phyloP scores from a whole-genome alignment of 2,329 filamentous ascomycete species.

The Blumeriella jaapii region DNA sequence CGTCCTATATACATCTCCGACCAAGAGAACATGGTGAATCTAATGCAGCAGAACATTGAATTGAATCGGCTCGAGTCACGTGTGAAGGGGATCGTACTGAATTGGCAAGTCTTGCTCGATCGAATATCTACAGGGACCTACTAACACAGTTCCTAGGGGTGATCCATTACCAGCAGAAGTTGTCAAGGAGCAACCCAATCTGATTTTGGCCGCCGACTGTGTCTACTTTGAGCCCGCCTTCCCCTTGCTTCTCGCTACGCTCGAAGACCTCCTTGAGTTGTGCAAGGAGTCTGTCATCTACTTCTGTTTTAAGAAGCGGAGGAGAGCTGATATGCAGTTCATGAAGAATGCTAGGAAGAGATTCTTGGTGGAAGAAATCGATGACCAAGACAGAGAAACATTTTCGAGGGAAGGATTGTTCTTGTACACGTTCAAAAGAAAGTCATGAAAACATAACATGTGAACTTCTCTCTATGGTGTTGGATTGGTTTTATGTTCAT shows the following conservation, averaged over 20 bases:
- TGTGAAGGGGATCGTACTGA: slow-evolving; percentile 59
- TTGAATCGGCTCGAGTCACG: slow-evolving; percentile 58
- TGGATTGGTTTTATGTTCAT: too few species aligned
- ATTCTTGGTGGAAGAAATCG: slow-evolving; percentile 51
- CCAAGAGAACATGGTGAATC: slow-evolving; percentile 68
- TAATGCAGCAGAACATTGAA: slow-evolving; percentile 82
- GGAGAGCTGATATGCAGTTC: slow-evolving; percentile 68
- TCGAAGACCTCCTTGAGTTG: slow-evolving; percentile 61
- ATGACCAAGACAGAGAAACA: slow-evolving; percentile 46
- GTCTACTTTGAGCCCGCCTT: slow-evolving; percentile 97
- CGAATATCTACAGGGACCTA: slow-evolving; percentile 5
- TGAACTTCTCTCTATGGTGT: too few species aligned
- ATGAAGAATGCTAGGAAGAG: slow-evolving; percentile 58
- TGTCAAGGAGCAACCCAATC: slow-evolving; percentile 50
- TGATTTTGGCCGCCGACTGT: slow-evolving; percentile 91
- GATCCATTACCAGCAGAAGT: slow-evolving; percentile 44
- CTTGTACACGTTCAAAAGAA: slow-evolving; percentile 43
- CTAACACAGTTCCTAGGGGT: slow-evolving; percentile 36
- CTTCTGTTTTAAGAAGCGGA: slow-evolving; percentile 93
- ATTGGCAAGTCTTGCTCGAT: slow-evolving; percentile 52
- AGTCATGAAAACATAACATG: slow-evolving; percentile 19
- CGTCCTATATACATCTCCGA: slow-evolving; percentile 70
- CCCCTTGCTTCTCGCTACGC: slow-evolving; percentile 69
- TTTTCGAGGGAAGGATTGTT: slow-evolving; percentile 49
- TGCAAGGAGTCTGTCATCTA: slow-evolving; percentile 54